phyloP scores from a whole-genome alignment of 352 stramenopile species.

The Pythium volutum region DNA sequence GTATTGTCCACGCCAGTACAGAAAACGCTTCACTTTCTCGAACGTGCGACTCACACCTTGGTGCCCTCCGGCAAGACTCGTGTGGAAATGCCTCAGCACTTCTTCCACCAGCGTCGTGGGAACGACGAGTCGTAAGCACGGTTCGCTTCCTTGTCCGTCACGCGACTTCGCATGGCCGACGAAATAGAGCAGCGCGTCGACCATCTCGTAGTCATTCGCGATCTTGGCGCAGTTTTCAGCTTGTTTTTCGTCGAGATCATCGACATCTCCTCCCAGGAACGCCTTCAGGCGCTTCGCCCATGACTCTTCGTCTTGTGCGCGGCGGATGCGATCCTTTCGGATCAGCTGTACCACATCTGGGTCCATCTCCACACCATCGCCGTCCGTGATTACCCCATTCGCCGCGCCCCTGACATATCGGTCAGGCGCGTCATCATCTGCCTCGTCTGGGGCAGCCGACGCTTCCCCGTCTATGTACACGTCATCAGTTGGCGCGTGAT shows the following conservation, averaged over 20 bases:
- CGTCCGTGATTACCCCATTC: neutral
- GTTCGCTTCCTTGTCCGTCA: neutral
- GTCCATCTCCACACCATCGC: neutral
- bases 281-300: neutral
- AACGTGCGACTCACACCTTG: slow-evolving; percentile 22
- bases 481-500: too few species aligned
- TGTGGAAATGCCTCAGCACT: slow-evolving; percentile 25
- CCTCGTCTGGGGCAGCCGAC: too few species aligned
- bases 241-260: neutral
- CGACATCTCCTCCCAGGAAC: neutral
- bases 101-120: slow-evolving; percentile 14
- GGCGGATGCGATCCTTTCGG: neutral
- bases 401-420: too few species aligned
- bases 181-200: slow-evolving; percentile 12
- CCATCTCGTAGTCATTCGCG: slow-evolving; percentile 8
- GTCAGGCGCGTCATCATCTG: too few species aligned
- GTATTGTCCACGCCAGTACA: slow-evolving; percentile 22
- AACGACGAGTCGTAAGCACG: slow-evolving; percentile 7
- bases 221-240: neutral
- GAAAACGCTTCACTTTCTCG: neutral
- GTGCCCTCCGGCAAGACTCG: slow-evolving; percentile 21
- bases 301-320: slow-evolving; percentile 1
- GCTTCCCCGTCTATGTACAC: too few species aligned
- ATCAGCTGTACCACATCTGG: neutral
- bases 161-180: neutral